phyloP scores from a whole-genome alignment of 495 filamentous ascomycete species.

The Lasiosphaeria hispida region DNA sequence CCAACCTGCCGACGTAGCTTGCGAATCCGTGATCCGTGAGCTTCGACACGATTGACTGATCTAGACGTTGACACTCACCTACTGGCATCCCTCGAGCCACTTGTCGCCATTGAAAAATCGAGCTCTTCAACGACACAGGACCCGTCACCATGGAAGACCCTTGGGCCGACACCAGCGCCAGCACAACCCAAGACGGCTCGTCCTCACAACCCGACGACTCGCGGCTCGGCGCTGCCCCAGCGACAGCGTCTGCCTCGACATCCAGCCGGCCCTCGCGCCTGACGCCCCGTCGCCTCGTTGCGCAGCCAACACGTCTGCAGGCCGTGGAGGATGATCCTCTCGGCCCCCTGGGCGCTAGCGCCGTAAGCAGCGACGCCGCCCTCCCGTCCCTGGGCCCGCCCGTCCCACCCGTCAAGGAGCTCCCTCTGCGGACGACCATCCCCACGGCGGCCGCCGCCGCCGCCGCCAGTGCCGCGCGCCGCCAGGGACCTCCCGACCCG shows the following conservation, averaged over 20 bases:
- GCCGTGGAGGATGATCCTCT: conserved; percentile 81
- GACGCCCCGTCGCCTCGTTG: conserved; percentile 70
- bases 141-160: conserved; percentile 35
- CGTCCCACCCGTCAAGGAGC: conserved; percentile 83
- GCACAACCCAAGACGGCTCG: conserved; percentile 16
- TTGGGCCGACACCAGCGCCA: conserved; percentile 34
- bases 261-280: conserved; percentile 30
- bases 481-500: conserved; percentile 48
- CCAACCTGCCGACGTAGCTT: neutral
- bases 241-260: conserved; percentile 43
- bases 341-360: conserved; percentile 83
- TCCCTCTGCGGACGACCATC: conserved; percentile 56
- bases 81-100: neutral
- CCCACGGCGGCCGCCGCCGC: conserved; percentile 21
- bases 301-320: conserved; percentile 79
- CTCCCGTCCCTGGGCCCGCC: conserved; percentile 56
- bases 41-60: neutral
- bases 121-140: neutral
- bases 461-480: conserved; percentile 33
- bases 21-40: neutral
- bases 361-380: conserved; percentile 49
- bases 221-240: conserved; percentile 15
- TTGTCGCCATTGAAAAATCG: neutral
- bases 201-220: conserved; percentile 21
- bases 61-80: neutral